Base-by-base conservation (phyloP, 805 yeast genomes). In the Saccharomycopsis fermentans region DNA sequence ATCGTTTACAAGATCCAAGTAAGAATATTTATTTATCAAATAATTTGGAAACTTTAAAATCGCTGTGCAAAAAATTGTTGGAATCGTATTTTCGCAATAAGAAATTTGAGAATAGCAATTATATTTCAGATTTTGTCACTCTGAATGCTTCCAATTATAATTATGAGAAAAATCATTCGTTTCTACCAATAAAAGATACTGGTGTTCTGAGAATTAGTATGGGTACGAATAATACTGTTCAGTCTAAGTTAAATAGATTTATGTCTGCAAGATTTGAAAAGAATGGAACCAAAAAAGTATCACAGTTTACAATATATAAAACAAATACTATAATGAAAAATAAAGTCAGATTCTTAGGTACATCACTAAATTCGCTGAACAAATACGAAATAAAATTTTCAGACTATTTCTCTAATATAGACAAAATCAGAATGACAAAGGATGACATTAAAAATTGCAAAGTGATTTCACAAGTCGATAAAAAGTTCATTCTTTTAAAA, bases 391-490 rank as follows among this genome's bases (percentile, higher is more conserved):
- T 37, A 14, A 32, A 60, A 43, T 27, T 57, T 58, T 39, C 58
- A 19, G 34, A 59, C n/a, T 58, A 55, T 36, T 63, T 64, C 36
- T 43, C 54, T 5, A 55, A 43, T 6, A n/a, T 53, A 14, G 43
- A 52, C 6, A 36, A 56, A 3, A 35, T 67, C 11, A 55, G 62
- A 21, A 52, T 74, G 4, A 52, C 62, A 3, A 64, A 64, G 17
- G 57, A 57, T 1, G 66, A 69, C 32, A 56, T 75, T 11, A 37
- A 50, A 1, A 34, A 60, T 1, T 60, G 65, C 52, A 60, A 64
- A 6, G 74, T 82, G 0, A 71, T 85, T 5, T 73, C 77, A 3
- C 96, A 88, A 66, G 70, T 87, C 2, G 88, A 82, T 52, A 65
- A 69, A 3, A 86, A 84, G 66, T 87, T 87, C 65, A 81, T 90